A percentile compares a stretch with the other conserved stretches of the same genome.
Conservation (phyloP, 169 alveolate species). For the Perkinsus olseni region DNA sequence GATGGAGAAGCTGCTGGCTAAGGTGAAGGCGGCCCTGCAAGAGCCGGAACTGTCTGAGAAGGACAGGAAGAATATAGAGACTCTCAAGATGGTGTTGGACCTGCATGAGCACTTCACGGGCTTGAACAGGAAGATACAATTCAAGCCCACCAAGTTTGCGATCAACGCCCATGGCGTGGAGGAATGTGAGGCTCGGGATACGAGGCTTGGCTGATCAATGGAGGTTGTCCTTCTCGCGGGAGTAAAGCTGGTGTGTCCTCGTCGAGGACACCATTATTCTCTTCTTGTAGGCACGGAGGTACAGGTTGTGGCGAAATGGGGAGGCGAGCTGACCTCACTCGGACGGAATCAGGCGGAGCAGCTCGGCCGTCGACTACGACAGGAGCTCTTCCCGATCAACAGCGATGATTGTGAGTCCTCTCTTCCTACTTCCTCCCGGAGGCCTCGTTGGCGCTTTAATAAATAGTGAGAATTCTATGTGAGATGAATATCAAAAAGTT, state of each 20-base stretch:
- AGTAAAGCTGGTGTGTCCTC: too few relatives aligned
- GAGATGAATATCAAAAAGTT: too few relatives aligned
- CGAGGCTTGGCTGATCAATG: too few relatives aligned
- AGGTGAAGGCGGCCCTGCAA: slow-evolving; percentile 38
- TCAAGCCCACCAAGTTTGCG: slow-evolving; percentile 48
- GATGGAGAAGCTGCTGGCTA: slow-evolving; percentile 42
- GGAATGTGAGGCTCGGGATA: not conserved
- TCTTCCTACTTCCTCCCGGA: too few relatives aligned
- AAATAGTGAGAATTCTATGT: too few relatives aligned
- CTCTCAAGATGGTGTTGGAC: not conserved
- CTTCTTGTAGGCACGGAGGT: slow-evolving; percentile 51
- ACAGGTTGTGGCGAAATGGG: slow-evolving; percentile 94
- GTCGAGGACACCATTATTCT: slow-evolving; percentile 7
- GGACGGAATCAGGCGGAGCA: slow-evolving; percentile 86
- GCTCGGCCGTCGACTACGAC: slow-evolving; percentile 76
- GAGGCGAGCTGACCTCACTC: slow-evolving; percentile 92
- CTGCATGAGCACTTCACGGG: slow-evolving; percentile 82
- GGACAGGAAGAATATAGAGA: slow-evolving; percentile 2
- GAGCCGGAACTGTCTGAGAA: slow-evolving; percentile 24
- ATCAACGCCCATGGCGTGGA: not conserved
- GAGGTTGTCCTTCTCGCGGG: too few relatives aligned
- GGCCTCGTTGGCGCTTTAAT: too few relatives aligned
- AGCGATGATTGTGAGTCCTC: slow-evolving; percentile 10
- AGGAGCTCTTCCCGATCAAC: slow-evolving; percentile 31
- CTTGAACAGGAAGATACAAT: slow-evolving; percentile 81